Conservation (phyloP, 2,329 filamentous ascomycete genomes). For the Colletotrichum graminicola region DNA sequence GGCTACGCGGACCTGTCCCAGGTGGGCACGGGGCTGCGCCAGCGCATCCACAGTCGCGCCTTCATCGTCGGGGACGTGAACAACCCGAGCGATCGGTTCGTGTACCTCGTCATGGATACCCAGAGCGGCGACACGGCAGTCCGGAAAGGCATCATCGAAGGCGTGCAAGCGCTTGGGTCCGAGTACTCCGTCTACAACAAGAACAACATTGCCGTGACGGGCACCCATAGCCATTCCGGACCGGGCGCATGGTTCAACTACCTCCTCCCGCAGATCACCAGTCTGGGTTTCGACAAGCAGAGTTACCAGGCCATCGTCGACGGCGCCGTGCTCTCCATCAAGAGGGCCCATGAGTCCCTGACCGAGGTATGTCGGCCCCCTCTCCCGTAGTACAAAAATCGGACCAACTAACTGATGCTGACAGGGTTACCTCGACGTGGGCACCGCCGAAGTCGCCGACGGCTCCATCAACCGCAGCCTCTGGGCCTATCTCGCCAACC, state of each 20-base stretch:
- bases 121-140: slow-evolving; percentile 91
- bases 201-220: slow-evolving; percentile 88
- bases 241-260: slow-evolving; percentile 97
- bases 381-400: neutral
- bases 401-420: slow-evolving; percentile 38
- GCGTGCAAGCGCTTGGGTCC: slow-evolving; percentile 74
- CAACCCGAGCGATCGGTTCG: slow-evolving; percentile 77
- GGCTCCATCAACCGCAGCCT: slow-evolving; percentile 92
- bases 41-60: slow-evolving; percentile 88
- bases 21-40: slow-evolving; percentile 84
- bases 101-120: slow-evolving; percentile 90
- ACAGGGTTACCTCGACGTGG: slow-evolving; percentile 77
- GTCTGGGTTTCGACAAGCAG: slow-evolving; percentile 85
- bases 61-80: slow-evolving; percentile 84
- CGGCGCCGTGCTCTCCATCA: slow-evolving; percentile 84
- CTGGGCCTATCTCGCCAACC: slow-evolving; percentile 90
- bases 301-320: slow-evolving; percentile 92
- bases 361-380: slow-evolving; percentile 55
- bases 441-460: slow-evolving; percentile 76
- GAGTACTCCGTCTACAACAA: slow-evolving; percentile 82
- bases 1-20: slow-evolving; percentile 92
- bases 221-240: slow-evolving; percentile 92
- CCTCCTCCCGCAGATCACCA: slow-evolving; percentile 90
- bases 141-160: slow-evolving; percentile 86
- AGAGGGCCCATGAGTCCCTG: slow-evolving; percentile 81